A percentile compares a stretch with the other conserved stretches of the same genome.
These are phyloP conservation scores for Puccinia triticina DNA, from an alignment of 1,284 basidiomycete species.

Conservation along the genomic window DNA sequence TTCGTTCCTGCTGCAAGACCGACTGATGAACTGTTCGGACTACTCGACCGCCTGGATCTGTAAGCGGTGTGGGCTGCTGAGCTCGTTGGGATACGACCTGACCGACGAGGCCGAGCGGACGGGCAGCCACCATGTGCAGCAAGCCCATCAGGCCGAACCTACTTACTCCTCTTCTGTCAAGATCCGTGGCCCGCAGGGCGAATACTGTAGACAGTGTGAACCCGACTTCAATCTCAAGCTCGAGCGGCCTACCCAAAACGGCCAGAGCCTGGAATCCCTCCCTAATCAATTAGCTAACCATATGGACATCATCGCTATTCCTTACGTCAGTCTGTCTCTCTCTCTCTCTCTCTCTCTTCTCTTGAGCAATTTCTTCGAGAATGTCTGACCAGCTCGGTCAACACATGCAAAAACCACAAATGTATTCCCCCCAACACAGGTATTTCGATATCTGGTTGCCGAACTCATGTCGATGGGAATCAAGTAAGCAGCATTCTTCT, in stretches of 20 bases:
- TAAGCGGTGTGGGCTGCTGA: conserved; percentile 89
- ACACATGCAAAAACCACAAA: conserved; percentile 63
- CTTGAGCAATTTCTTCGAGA: neutral
- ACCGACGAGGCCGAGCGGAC: conserved; percentile 67
- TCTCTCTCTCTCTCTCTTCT: conserved; percentile 54
- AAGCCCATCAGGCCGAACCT: conserved; percentile 61
- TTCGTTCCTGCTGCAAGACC: conserved; percentile 94
- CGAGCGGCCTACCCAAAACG: conserved; percentile 52
- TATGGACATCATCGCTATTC: conserved; percentile 90
- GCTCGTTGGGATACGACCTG: conserved; percentile 91
- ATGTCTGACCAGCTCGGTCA: neutral
- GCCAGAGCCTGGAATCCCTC: conserved; percentile 64
- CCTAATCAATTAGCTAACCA: conserved; percentile 65
- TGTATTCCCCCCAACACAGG: conserved; percentile 67
- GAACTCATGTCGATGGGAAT: conserved; percentile 68
- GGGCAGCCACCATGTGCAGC: conserved; percentile 61
- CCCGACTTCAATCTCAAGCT: neutral
- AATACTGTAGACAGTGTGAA: conserved; percentile 65
- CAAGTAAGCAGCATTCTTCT: conserved; percentile 54
- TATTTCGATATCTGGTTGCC: conserved; percentile 63
- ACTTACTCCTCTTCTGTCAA: conserved; percentile 60
- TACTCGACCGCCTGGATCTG: conserved; percentile 99
- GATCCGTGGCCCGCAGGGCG: conserved; percentile 66
- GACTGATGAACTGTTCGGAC: conserved; percentile 99
- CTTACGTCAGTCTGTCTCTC: conserved; percentile 71